phyloP scores from a whole-genome alignment of 2,329 filamentous ascomycete genomes.

The Penicillium corylophilum region DNA sequence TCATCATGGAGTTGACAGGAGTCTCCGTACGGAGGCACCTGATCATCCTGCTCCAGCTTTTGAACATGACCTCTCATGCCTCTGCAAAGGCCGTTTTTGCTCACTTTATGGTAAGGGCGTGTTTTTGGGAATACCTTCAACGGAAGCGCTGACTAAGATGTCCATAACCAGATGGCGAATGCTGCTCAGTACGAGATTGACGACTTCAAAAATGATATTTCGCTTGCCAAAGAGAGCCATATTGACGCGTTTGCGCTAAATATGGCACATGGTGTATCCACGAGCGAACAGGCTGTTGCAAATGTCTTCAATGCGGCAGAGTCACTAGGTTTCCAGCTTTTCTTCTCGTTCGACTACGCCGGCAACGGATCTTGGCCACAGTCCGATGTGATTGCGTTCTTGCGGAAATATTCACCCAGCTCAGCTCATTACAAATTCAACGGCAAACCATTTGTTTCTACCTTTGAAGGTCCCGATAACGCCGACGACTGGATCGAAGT shows the following conservation, averaged over 20 bases:
- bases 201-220: neutral
- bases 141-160: neutral
- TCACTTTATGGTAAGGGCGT: neutral
- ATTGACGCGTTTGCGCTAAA: neutral
- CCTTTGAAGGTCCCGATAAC: constrained; percentile 47
- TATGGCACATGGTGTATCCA: constrained; percentile 3
- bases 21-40: neutral
- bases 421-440: constrained; percentile 30
- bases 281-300: constrained; percentile 1
- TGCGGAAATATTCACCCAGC: constrained; percentile 25
- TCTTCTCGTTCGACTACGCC: constrained; percentile 41
- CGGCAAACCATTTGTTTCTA: constrained; percentile 39
- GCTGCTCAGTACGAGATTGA: neutral
- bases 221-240: neutral
- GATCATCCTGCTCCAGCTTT: neutral
- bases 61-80: neutral
- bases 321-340: constrained; percentile 31
- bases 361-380: constrained; percentile 33
- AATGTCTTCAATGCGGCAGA: constrained; percentile 8
- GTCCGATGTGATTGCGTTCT: constrained; percentile 24
- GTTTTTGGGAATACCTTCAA: too few species aligned
- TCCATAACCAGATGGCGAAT: neutral
- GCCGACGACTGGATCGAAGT: constrained; percentile 47
- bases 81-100: neutral
- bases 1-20: neutral